Conservation (phyloP, 2,329 filamentous ascomycete genomes). For the Penicillium sp. region DNA sequence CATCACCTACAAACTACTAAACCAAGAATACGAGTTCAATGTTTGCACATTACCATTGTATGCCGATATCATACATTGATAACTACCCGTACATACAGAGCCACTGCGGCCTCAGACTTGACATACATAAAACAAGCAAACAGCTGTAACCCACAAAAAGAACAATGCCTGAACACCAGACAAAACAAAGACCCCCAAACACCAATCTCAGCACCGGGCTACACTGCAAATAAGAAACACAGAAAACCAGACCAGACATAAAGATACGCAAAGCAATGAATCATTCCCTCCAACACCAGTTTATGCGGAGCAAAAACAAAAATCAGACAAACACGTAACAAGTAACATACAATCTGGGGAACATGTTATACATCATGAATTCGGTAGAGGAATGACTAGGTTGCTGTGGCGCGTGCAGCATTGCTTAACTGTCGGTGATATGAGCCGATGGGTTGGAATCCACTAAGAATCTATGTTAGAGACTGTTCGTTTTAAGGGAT, state of each 20-base stretch:
- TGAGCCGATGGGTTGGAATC: constrained; percentile 51
- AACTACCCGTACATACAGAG: constrained; percentile 22
- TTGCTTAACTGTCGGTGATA: constrained; percentile 47
- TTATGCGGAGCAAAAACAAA: neutral
- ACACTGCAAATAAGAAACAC: neutral
- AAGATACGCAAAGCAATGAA: neutral
- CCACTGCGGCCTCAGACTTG: constrained; percentile 7
- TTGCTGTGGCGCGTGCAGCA: constrained; percentile 38
- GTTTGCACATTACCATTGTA: constrained; percentile 7
- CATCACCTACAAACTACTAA: neutral
- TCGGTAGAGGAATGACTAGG: constrained; percentile 12
- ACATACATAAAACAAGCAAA: constrained; percentile 5
- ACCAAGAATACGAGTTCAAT: neutral
- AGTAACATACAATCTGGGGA: constrained; percentile 1
- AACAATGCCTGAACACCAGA: neutral
- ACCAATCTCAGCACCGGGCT: constrained; percentile 10
- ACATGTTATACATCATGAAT: constrained; percentile 7
- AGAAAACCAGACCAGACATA: neutral
- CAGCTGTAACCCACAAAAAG: constrained; percentile 1
- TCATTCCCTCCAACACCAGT: constrained; percentile 1
- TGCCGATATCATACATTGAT: constrained; percentile 20
- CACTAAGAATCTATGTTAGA: constrained; percentile 31
- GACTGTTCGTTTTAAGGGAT: neutral
- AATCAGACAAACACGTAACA: neutral
- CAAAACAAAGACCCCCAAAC: constrained; percentile 6